Conservation (phyloP, 2,329 filamentous ascomycete species). For the Phaeophleospora eucalypticola region DNA sequence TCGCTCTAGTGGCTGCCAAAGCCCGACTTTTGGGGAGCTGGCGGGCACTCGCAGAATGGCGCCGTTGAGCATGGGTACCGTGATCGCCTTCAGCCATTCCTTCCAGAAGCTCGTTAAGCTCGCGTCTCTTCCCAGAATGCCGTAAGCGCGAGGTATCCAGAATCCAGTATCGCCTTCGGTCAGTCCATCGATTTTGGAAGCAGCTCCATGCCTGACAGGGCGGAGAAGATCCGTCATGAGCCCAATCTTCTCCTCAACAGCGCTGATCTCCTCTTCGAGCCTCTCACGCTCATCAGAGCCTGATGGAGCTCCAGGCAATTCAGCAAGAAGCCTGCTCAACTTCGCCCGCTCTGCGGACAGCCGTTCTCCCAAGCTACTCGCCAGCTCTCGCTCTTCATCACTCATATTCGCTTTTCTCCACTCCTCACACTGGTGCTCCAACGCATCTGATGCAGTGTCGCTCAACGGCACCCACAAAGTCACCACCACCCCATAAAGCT, state of each 20-base stretch:
- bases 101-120: slow-evolving; percentile 93
- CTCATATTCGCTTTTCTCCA: slow-evolving; percentile 68
- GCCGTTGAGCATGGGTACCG: slow-evolving; percentile 95
- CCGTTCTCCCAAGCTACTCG: slow-evolving; percentile 83
- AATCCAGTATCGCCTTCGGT: slow-evolving; percentile 93
- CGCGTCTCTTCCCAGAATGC: slow-evolving; percentile 79
- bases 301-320: slow-evolving; percentile 73
- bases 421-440: slow-evolving; percentile 60
- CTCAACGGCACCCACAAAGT: slow-evolving; percentile 91
- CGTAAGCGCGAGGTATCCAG: slow-evolving; percentile 92
- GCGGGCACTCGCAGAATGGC: slow-evolving; percentile 75
- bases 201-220: slow-evolving; percentile 87
- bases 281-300: slow-evolving; percentile 76
- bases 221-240: slow-evolving; percentile 95
- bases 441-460: slow-evolving; percentile 72
- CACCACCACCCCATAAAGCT: slow-evolving; percentile 85
- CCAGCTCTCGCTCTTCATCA: slow-evolving; percentile 83
- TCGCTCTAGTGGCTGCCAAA: slow-evolving; percentile 93
- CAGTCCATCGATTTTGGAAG: slow-evolving; percentile 93
- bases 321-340: slow-evolving; percentile 79
- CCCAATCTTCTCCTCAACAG: slow-evolving; percentile 93
- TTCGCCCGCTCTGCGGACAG: slow-evolving; percentile 84
- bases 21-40: slow-evolving; percentile 83
- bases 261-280: slow-evolving; percentile 89
- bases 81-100: slow-evolving; percentile 89